These are phyloP conservation scores for Stipa capillata DNA, from an alignment of 176 grass and related monocot species.

Conservation along the genomic window DNA sequence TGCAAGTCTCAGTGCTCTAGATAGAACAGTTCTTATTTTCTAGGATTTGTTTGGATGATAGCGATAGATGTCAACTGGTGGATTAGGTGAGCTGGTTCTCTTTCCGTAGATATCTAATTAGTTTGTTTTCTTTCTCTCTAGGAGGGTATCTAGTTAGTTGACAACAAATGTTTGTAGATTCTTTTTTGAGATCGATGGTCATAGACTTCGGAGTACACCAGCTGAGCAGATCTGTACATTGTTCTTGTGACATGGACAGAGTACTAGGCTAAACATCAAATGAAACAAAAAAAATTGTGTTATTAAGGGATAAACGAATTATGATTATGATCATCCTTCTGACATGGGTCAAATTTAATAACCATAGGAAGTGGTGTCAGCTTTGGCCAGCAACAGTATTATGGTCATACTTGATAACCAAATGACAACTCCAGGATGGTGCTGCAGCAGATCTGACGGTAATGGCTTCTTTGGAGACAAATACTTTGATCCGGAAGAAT, in stretches of 20 bases:
- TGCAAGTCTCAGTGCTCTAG: conserved; percentile 25
- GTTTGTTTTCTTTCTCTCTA: background rate
- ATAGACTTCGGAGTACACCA: background rate
- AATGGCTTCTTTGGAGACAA: conserved; percentile 90
- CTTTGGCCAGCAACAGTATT: conserved; percentile 57
- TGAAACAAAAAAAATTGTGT: background rate
- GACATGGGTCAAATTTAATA: background rate
- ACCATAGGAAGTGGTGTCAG: conserved; percentile 63
- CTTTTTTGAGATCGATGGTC: too few species aligned
- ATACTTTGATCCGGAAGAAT: conserved; percentile 84
- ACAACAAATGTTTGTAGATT: too few species aligned
- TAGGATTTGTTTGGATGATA: conserved; percentile 10
- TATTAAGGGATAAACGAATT: background rate
- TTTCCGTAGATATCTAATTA: background rate
- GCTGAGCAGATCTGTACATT: background rate
- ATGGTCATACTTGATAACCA: conserved; percentile 99
- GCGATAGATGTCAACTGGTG: background rate
- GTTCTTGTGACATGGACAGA: background rate
- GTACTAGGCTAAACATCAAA: background rate
- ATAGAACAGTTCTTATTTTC: background rate
- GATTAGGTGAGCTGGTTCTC: conserved; percentile 19
- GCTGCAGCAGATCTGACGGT: conserved; percentile 61
- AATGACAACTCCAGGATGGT: conserved; percentile 85
- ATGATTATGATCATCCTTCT: background rate
- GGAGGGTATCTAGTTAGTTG: background rate